Conservation (phyloP, 495 filamentous ascomycete species). For the Entonaema liquescens region DNA sequence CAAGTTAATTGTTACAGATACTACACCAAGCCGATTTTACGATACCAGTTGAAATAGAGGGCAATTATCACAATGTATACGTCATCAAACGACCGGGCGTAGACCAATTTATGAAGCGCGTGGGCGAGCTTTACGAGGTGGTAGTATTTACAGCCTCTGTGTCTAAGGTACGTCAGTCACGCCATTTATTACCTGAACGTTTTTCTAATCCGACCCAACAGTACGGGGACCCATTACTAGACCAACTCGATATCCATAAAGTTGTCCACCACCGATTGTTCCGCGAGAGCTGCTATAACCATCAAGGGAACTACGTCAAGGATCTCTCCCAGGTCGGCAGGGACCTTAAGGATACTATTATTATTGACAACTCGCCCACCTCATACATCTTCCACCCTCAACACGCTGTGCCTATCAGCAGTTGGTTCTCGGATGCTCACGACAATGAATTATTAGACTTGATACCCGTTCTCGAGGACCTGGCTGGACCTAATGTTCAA, state of each 20-base stretch:
- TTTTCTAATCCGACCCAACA: constrained; percentile 49
- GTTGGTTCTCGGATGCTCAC: constrained; percentile 99
- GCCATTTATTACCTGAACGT: not conserved
- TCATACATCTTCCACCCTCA: constrained; percentile 99
- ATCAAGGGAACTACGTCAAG: constrained; percentile 99
- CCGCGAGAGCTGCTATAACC: constrained; percentile 98
- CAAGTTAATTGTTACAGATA: constrained; percentile 67
- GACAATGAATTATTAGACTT: constrained; percentile 98
- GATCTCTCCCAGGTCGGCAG: constrained; percentile 96
- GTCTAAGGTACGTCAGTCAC: constrained; percentile 83
- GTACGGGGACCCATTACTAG: constrained; percentile 96
- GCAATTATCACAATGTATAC: constrained; percentile 99
- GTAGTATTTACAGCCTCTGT: constrained; percentile 99
- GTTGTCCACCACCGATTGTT: constrained; percentile 97
- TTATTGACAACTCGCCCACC: constrained; percentile 99
- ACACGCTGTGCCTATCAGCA: constrained; percentile 98
- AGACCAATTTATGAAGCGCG: constrained; percentile 98
- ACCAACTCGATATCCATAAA: constrained; percentile 96
- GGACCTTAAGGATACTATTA: constrained; percentile 96
- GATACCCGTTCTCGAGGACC: constrained; percentile 97
- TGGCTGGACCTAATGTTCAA: constrained; percentile 83
- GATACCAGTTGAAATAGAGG: constrained; percentile 98
- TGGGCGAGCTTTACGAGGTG: constrained; percentile 97
- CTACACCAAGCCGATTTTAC: constrained; percentile 98
- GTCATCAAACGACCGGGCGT: constrained; percentile 98